A percentile compares a stretch with the other conserved stretches of the same genome.
These are phyloP conservation scores for Penicillium occitanis DNA, from an alignment of 2,329 filamentous ascomycete genomes.

Conservation along the genomic window DNA sequence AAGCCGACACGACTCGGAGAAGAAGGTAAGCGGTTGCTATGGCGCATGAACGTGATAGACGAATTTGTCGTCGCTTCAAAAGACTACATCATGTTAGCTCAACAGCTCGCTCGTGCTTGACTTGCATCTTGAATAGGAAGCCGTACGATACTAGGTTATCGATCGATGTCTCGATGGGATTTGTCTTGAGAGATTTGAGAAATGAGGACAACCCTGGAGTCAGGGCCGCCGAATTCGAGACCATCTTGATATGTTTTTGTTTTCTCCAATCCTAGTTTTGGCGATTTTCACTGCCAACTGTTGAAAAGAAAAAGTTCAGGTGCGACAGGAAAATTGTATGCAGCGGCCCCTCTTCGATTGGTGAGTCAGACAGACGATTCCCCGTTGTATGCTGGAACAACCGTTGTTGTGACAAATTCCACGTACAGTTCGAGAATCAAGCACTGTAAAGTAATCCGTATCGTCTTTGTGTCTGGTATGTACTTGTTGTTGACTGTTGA, in stretches of 20 bases:
- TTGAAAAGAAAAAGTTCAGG: conserved; percentile 1
- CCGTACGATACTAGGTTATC: conserved; percentile 79
- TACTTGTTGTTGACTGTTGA: neutral
- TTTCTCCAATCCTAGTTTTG: neutral
- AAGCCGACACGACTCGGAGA: conserved; percentile 78
- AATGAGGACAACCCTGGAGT: conserved; percentile 76
- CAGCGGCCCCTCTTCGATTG: neutral
- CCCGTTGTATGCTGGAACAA: neutral
- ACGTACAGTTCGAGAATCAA: neutral
- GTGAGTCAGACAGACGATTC: neutral
- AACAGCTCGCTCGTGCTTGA: neutral
- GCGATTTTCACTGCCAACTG: neutral
- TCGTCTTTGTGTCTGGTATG: neutral
- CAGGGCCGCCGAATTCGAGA: conserved; percentile 55
- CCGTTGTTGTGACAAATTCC: neutral
- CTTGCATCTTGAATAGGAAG: conserved; percentile 18
- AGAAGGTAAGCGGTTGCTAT: conserved; percentile 88
- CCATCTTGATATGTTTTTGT: conserved; percentile 48
- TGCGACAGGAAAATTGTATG: conserved; percentile 11
- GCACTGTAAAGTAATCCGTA: neutral
- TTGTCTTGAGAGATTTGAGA: conserved; percentile 73
- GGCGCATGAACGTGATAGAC: conserved; percentile 82
- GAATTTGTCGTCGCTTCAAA: conserved; percentile 87
- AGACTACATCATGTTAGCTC: conserved; percentile 56
- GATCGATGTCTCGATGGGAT: conserved; percentile 75